Base-by-base conservation (phyloP, 2,329 filamentous ascomycete species). In the Talaromyces sp. region DNA sequence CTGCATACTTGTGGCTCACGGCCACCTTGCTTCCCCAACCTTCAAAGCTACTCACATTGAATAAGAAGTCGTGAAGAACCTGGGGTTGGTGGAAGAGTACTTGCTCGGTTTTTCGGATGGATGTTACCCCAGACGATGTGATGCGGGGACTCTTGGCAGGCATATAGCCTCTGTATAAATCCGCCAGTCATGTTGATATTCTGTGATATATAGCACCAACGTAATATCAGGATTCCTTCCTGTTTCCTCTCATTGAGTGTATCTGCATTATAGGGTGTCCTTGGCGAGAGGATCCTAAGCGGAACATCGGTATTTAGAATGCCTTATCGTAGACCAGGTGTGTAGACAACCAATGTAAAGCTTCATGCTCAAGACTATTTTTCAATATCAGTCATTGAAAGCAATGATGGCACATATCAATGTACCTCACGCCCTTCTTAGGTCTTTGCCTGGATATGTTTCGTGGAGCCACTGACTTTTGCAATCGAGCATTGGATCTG, bases 11-110 rank as follows among this genome's bases (percentile, higher is more conserved):
- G 5, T 14, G 6, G 10, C n/a, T 14, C 14, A 39, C 7, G 19
- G 33, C 31, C n/a, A n/a, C 50, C n/a, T 14, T 11, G 13, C 7
- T 56, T 11, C 6, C 3, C 3, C 7, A 52, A 52, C 19, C 14
- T 31, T 10, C 10, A 16, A 52, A 2, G 47, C 14, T 8, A 2
- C 7, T 3, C 11, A n/a, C 16, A 10, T 16, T 22, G 19, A 19
- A 56, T 8, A 22, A 24, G 14, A 19, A 3, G 10, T 56, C 9
- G 10, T 37, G 31, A 22, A 39, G 52, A 14, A 37, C n/a, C 33
- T 37, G n/a, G n/a, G 31, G 52, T 56, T 56, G 52, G 52, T 56
- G 52, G 52, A 56, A 37, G 27, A 56, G 33, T 56, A 14, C 37
- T 33, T 37, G n/a, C n/a, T 37, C 52, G 33, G 31, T 24, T 16